Evolutionary conservation across 2,329 filamentous ascomycete genomes (phyloP), one percentile per base, ranked within the genome.

Genomic region (Myriosclerotinia duriaeana): DNA sequence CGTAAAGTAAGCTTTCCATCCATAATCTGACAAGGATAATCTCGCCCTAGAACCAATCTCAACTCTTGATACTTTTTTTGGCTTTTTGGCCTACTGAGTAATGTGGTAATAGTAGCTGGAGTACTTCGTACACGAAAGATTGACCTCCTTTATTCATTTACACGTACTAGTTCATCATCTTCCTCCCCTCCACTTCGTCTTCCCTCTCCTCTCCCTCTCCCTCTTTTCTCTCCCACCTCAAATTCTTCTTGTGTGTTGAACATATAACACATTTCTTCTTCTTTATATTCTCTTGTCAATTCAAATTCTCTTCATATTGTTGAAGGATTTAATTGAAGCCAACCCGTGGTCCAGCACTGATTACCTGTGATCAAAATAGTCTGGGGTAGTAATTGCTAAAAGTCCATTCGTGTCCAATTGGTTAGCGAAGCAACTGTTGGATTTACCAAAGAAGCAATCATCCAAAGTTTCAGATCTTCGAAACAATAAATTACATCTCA

Each of bases 391-490:
- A 12, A 50, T 48, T 60, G 44, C 58, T 50, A n/a, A 58, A 15
- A 38, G 14, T 50, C 20, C 58, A 22, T 53, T 65, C 30, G 26
- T 68, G 65, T 55, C 42, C 62, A 65, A 58, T 59, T 65, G 53
- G 53, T 20, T 65, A 59, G 53, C 58, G 34, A 26, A 55, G 48
- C 36, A 59, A 42, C 44, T 11, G 20, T 26, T 34, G 62, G 58
- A 58, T 34, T 38, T 22, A 50, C 30, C 46, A 60, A 55, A 44
- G 59, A n/a, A 38, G 22, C 48, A 62, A 62, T 30, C 59, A 62
- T 42, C 48, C 5, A 53, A 50, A 53, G 30, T 30, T 11, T 53
- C 58, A 38, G 30, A 34, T 4, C 6, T 17, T 50, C 5, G 50
- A 30, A 12, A 60, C 30, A 9, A 20, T 36, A 42, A 30, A 40